Percentiles rank a stretch among this genome's conserved stretches.
phyloP scores from a whole-genome alignment of 257 asterid genomes.

The Solanum peruvianum region DNA sequence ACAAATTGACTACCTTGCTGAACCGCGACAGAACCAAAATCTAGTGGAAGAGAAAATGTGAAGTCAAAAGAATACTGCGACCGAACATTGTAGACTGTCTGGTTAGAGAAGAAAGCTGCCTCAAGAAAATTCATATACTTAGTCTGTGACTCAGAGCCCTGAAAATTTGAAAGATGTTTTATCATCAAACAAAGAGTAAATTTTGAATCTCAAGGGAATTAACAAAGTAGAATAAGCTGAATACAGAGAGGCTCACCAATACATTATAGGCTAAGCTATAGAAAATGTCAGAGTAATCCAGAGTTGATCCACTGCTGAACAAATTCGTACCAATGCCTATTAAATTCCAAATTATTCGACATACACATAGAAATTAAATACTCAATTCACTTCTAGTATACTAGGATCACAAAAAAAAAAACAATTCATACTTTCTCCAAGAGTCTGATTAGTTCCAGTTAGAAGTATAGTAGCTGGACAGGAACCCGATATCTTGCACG shows the following conservation, averaged over 20 bases:
- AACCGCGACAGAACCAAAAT: background rate
- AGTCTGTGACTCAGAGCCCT: background rate
- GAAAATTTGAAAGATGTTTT: background rate
- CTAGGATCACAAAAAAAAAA: background rate
- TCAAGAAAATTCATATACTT: background rate
- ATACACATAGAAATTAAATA: background rate
- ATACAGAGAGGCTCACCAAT: background rate
- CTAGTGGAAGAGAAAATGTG: background rate
- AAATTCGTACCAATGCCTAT: background rate
- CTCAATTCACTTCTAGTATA: background rate
- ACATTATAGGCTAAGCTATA: background rate
- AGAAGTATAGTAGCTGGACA: background rate
- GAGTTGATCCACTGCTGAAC: background rate
- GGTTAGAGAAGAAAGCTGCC: background rate
- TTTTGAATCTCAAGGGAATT: background rate
- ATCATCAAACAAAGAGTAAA: background rate
- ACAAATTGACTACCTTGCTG: background rate
- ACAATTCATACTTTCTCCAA: background rate
- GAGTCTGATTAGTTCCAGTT: background rate
- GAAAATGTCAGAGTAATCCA: background rate
- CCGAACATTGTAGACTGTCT: background rate
- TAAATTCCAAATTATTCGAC: background rate
- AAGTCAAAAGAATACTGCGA: background rate
- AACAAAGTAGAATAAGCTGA: background rate
- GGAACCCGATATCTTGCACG: background rate